Percentiles rank a stretch among this genome's conserved stretches.
These are phyloP conservation scores for Neopestalotiopsis sp. DNA, from an alignment of 2,329 filamentous ascomycete genomes.

Conservation along the genomic window DNA sequence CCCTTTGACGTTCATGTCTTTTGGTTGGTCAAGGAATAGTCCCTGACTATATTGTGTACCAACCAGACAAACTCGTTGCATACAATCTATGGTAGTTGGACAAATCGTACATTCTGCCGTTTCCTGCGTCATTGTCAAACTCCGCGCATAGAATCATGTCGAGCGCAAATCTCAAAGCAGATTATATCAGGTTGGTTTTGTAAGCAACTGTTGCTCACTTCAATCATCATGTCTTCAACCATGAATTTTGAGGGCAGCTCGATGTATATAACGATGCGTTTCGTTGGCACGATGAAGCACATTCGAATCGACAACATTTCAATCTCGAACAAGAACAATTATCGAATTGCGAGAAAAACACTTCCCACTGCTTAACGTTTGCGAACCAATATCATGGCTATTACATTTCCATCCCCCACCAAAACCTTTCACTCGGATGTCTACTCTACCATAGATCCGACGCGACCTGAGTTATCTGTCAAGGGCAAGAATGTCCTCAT, in stretches of 20 bases:
- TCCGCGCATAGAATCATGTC: no score
- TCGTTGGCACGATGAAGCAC: not conserved
- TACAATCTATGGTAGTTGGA: no score
- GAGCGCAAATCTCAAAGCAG: not conserved
- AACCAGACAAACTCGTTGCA: no score
- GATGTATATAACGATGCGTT: not conserved
- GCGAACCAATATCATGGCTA: not conserved
- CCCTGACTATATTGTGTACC: no score
- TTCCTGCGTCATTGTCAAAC: no score
- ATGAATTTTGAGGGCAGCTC: not conserved
- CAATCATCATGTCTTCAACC: not conserved
- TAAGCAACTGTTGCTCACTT: not conserved
- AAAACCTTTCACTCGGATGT: conserved; percentile 40
- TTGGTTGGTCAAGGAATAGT: not conserved
- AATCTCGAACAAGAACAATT: not conserved
- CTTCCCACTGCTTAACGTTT: not conserved
- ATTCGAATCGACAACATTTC: no score
- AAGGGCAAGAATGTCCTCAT: conserved; percentile 45
- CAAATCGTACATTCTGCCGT: no score
- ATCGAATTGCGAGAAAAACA: not conserved
- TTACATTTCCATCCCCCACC: conserved; percentile 40
- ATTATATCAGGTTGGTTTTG: not conserved
- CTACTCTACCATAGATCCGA: conserved; percentile 44
- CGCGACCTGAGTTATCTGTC: conserved; percentile 44
- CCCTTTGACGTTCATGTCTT: not conserved